phyloP scores from a whole-genome alignment of 2,329 filamentous ascomycete genomes.

The Neonectria neomacrospora region DNA sequence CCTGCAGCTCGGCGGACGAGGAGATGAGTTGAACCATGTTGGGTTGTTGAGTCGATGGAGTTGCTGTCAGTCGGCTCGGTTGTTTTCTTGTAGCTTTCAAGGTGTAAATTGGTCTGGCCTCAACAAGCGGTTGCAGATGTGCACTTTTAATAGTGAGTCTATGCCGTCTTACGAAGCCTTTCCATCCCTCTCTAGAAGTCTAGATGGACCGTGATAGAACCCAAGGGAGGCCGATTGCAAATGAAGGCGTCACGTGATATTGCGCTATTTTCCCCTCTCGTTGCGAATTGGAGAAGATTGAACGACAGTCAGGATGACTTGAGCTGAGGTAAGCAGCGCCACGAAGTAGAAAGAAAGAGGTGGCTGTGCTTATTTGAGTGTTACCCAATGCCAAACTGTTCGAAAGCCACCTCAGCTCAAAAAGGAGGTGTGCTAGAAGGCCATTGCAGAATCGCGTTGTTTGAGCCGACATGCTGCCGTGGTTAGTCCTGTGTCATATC shows the following conservation, averaged over 20 bases:
- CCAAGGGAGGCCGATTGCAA: constrained; percentile 36
- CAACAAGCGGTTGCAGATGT: background rate
- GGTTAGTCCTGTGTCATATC: background rate
- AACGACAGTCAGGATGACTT: background rate
- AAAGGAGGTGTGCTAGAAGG: background rate
- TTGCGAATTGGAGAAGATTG: constrained; percentile 1
- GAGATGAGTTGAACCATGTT: constrained; percentile 47
- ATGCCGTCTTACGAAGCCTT: constrained; percentile 18
- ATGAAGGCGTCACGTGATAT: constrained; percentile 35
- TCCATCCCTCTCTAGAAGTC: constrained; percentile 26
- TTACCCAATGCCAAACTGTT: background rate
- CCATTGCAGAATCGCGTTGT: background rate
- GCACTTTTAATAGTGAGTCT: constrained; percentile 15
- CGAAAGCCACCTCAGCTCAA: background rate
- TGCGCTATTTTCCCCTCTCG: constrained; percentile 32
- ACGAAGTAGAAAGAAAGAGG: background rate
- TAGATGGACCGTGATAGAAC: constrained; percentile 36
- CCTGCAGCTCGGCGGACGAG: constrained; percentile 48
- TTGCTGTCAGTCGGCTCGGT: background rate
- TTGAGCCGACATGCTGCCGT: background rate
- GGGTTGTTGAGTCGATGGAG: background rate
- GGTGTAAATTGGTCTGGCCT: background rate
- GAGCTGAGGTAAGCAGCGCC: constrained; percentile 15
- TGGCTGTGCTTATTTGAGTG: background rate
- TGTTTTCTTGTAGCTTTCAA: background rate